Evolutionary conservation across 139 green algal genomes (phyloP).

Genomic region (Chlamydomonas applanata): DNA sequence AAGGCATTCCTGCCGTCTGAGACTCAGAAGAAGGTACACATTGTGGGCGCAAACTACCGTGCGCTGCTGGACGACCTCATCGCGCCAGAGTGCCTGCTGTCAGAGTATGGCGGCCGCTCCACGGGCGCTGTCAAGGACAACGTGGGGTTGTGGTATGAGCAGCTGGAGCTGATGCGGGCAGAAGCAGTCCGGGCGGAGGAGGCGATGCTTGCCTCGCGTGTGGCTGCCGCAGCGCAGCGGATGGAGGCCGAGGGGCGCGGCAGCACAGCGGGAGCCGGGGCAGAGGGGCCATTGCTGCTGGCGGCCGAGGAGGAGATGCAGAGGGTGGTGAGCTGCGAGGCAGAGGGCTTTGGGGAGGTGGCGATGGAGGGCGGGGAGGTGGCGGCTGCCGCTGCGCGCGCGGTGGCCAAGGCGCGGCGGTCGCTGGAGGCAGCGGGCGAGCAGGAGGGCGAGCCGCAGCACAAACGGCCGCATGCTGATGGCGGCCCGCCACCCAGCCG

Average conservation of each 20-base stretch:
- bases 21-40: constrained; percentile 21
- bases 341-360: background rate
- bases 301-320: too few species aligned
- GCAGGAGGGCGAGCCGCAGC: background rate
- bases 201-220: background rate
- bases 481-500: background rate
- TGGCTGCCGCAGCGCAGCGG: background rate
- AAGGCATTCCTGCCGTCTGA: constrained; percentile 1
- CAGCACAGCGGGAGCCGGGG: background rate
- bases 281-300: background rate
- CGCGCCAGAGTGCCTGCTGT: constrained; percentile 23
- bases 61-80: constrained; percentile 23
- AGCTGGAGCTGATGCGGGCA: background rate
- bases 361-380: background rate
- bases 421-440: background rate
- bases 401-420: background rate
- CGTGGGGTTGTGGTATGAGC: constrained; percentile 19
- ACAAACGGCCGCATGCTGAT: background rate
- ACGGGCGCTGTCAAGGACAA: constrained; percentile 4
- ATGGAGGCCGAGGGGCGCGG: background rate
- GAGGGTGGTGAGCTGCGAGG: too few species aligned
- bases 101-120: constrained; percentile 26
- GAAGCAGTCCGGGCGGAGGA: background rate
- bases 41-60: constrained; percentile 26
- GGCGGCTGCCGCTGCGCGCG: background rate